Percentiles rank a stretch among this genome's conserved stretches.
phyloP scores from a whole-genome alignment of 23 red algal genomes.

The Rhodosorus marinus region DNA sequence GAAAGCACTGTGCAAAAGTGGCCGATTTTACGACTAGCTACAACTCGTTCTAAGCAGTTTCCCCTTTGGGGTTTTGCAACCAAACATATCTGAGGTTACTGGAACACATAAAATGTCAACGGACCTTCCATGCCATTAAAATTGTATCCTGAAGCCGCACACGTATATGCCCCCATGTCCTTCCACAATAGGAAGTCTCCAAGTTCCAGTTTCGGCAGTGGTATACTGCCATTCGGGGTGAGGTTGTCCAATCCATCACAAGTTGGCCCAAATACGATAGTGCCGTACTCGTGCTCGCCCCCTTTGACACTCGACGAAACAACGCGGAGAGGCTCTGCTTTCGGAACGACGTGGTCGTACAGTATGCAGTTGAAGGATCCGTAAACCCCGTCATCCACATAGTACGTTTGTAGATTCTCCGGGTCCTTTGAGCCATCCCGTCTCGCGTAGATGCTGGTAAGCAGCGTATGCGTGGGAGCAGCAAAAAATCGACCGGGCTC shows the following conservation, averaged over 20 bases:
- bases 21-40: no score
- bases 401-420: no score
- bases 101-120: no score
- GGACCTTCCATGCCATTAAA: no score
- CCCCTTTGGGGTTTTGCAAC: no score
- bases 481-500: no score
- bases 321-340: neutral
- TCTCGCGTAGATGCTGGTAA: no score
- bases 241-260: slow-evolving; percentile 56
- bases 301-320: neutral
- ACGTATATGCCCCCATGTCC: slow-evolving; percentile 18
- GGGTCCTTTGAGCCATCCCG: no score
- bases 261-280: slow-evolving; percentile 56
- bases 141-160: slow-evolving; percentile 5
- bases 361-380: slow-evolving; percentile 30
- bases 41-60: no score
- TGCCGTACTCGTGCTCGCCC: neutral
- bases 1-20: no score
- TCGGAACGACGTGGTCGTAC: slow-evolving; percentile 2
- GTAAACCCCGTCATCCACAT: slow-evolving; percentile 63
- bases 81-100: no score
- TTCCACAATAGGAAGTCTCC: slow-evolving; percentile 20
- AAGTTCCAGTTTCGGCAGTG: slow-evolving; percentile 18
- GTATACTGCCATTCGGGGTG: slow-evolving; percentile 8
- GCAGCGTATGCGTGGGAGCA: no score